Percentiles rank a stretch among this genome's conserved stretches.
Conservation (phyloP, 179 eudicot genomes). For the Vitellaria paradoxa region DNA sequence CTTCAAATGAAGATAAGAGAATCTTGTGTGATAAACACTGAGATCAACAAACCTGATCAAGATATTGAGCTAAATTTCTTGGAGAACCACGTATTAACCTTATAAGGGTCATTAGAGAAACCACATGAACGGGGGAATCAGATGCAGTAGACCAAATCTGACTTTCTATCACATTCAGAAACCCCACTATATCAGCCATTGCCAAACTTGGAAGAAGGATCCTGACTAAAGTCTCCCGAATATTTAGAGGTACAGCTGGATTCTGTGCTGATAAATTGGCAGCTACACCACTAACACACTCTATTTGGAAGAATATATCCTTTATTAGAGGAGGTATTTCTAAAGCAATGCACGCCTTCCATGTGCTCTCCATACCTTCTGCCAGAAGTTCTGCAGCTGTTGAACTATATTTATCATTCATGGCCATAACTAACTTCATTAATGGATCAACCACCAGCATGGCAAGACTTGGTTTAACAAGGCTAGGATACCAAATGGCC, state of each 20-base stretch:
- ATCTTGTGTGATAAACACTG: not conserved
- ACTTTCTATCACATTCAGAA: constrained; percentile 81
- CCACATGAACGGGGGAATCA: constrained; percentile 94
- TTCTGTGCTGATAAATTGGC: constrained; percentile 38
- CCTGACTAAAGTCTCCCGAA: constrained; percentile 71
- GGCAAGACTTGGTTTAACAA: constrained; percentile 73
- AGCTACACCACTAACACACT: constrained; percentile 77
- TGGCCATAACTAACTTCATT: constrained; percentile 85
- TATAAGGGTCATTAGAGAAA: constrained; percentile 75
- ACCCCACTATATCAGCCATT: constrained; percentile 76
- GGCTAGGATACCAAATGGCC: constrained; percentile 95
- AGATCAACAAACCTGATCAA: constrained; percentile 73
- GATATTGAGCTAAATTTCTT: constrained; percentile 71
- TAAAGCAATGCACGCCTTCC: constrained; percentile 78
- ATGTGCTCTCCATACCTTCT: constrained; percentile 97
- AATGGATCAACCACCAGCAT: constrained; percentile 69
- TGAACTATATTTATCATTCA: constrained; percentile 87
- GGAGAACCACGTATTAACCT: constrained; percentile 90
- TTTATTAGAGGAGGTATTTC: constrained; percentile 83
- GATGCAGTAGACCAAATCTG: constrained; percentile 99
- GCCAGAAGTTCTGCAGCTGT: constrained; percentile 94
- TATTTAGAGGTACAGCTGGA: constrained; percentile 54
- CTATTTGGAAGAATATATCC: constrained; percentile 91
- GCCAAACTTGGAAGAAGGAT: constrained; percentile 95
- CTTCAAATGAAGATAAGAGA: constrained; percentile 1